Evolutionary conservation across 805 yeast genomes (phyloP).

Genomic region (Yamadazyma kitorensis): DNA sequence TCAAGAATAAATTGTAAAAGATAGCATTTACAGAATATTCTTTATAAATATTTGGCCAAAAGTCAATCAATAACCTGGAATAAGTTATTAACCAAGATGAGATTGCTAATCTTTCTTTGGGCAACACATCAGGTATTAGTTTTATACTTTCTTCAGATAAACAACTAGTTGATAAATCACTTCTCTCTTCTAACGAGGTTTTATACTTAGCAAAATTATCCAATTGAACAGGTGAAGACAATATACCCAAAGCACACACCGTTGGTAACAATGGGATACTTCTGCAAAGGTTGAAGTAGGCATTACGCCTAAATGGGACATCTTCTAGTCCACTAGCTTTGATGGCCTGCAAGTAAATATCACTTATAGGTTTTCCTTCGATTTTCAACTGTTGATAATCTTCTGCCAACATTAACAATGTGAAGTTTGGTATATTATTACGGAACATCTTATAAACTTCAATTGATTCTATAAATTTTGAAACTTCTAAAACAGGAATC

Average conservation of each 20-base stretch:
- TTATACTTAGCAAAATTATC: constrained; percentile 29
- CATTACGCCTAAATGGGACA: constrained; percentile 15
- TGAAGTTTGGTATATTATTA: constrained; percentile 16
- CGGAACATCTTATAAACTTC: constrained; percentile 23
- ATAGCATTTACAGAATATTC: constrained; percentile 7
- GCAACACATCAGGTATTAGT: constrained; percentile 12
- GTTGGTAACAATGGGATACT: constrained; percentile 24
- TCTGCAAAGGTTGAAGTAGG: constrained; percentile 19
- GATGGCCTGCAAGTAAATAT: constrained; percentile 14
- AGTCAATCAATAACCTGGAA: constrained; percentile 17
- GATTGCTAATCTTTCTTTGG: constrained; percentile 19
- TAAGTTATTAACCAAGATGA: constrained; percentile 21
- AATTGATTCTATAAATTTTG: constrained; percentile 27
- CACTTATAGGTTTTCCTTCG: constrained; percentile 6
- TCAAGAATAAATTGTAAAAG: constrained; percentile 12
- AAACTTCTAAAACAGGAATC: constrained; percentile 29
- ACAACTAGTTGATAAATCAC: constrained; percentile 18
- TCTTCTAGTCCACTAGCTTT: constrained; percentile 16
- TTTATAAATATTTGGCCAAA: constrained; percentile 19
- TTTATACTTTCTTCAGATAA: constrained; percentile 11
- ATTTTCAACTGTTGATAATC: constrained; percentile 15
- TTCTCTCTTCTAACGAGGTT: constrained; percentile 27
- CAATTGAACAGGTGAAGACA: constrained; percentile 29
- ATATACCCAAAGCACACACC: constrained; percentile 32
- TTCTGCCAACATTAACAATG: constrained; percentile 15